These are phyloP conservation scores for Dryadomyces quercus-mongolicae DNA, from an alignment of 2,329 filamentous ascomycete species.

Conservation along the genomic window DNA sequence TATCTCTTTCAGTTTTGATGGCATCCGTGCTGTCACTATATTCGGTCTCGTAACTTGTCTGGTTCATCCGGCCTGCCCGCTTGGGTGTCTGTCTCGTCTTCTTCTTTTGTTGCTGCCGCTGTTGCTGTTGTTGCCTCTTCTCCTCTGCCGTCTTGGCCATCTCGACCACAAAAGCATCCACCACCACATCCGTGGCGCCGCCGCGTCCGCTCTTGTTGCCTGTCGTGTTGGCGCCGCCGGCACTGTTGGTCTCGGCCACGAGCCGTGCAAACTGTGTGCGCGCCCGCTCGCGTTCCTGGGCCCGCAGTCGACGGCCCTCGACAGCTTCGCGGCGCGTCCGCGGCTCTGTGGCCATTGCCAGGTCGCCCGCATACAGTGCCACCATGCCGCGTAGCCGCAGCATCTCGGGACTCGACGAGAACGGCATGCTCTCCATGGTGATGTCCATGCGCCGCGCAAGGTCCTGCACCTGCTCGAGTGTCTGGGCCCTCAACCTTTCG, in stretches of 20 bases:
- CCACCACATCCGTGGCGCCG: conserved; percentile 5
- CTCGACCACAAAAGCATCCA: conserved; percentile 5
- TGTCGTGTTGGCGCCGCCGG: neutral
- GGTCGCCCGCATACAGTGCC: conserved; percentile 61
- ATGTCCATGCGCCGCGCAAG: conserved; percentile 61
- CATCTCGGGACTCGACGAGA: conserved; percentile 53
- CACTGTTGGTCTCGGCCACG: conserved; percentile 16
- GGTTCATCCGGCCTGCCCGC: neutral
- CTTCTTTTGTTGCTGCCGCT: conserved; percentile 10
- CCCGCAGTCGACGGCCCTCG: conserved; percentile 19
- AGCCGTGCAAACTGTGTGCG: conserved; percentile 25
- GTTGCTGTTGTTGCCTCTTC: neutral
- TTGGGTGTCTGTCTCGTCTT: neutral
- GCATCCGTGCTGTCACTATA: conserved; percentile 13
- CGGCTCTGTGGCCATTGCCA: conserved; percentile 35
- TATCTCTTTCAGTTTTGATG: conserved; percentile 13
- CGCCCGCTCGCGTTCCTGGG: conserved; percentile 25
- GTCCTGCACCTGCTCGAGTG: conserved; percentile 45
- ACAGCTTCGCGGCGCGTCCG: conserved; percentile 13
- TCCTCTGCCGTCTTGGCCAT: neutral
- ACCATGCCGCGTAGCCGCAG: conserved; percentile 63
- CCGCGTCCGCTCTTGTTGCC: neutral
- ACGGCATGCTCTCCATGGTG: conserved; percentile 57
- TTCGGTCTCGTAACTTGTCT: neutral
- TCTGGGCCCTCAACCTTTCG: conserved; percentile 32